Evolutionary conservation across 2,329 filamentous ascomycete genomes (phyloP).

Genomic region (Fusarium longipes): DNA sequence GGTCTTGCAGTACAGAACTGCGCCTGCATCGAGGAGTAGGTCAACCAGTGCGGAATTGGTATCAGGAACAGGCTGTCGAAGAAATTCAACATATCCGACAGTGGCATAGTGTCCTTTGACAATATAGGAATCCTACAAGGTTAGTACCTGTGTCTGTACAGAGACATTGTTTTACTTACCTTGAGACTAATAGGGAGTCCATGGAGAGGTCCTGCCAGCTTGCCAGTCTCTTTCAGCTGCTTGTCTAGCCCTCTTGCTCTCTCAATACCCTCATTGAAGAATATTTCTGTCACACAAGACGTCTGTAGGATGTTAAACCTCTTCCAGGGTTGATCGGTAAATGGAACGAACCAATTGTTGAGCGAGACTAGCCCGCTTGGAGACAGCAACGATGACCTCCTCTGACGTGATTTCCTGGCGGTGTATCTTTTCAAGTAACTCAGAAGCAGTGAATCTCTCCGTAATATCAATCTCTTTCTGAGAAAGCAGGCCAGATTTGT

Average conservation of each 20-base stretch:
- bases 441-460: conserved; percentile 25
- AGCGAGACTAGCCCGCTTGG: conserved; percentile 39
- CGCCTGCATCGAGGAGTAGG: conserved; percentile 43
- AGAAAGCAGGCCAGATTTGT: conserved; percentile 24
- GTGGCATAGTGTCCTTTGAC: conserved; percentile 42
- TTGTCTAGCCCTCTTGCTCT: conserved; percentile 33
- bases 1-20: conserved; percentile 56
- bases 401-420: conserved; percentile 30
- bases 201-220: conserved; percentile 37
- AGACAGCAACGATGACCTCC: conserved; percentile 36
- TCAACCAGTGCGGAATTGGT: conserved; percentile 42
- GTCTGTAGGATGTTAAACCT: conserved; percentile 10
- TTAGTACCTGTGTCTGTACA: neutral
- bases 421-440: conserved; percentile 27
- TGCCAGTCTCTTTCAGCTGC: conserved; percentile 35
- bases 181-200: conserved; percentile 42
- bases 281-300: conserved; percentile 37
- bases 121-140: conserved; percentile 39
- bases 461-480: conserved; percentile 30
- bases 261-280: conserved; percentile 34
- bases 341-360: conserved; percentile 29
- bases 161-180: neutral
- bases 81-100: conserved; percentile 43
- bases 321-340: fast-evolving
- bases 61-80: conserved; percentile 34